Conservation (phyloP, 257 asterid species). For the Pogostemon cablin region DNA sequence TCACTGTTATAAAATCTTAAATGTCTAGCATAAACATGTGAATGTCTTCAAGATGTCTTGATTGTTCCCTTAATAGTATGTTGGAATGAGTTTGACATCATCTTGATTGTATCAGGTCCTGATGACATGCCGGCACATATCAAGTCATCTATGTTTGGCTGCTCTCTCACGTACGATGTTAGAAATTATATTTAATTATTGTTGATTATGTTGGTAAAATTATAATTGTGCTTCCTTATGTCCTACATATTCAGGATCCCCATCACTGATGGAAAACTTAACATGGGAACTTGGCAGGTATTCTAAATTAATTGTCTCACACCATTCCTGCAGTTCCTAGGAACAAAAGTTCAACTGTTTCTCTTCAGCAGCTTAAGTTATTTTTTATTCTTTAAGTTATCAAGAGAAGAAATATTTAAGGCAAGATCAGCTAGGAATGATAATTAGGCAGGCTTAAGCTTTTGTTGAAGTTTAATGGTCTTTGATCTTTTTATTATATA, state of each 20-base stretch:
- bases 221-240: background rate
- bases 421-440: background rate
- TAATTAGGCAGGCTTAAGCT: background rate
- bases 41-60: background rate
- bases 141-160: slow-evolving; percentile 98
- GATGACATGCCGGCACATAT: slow-evolving; percentile 99
- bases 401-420: background rate
- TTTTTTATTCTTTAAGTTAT: background rate
- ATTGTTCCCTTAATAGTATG: slow-evolving; percentile 12
- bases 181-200: slow-evolving; percentile 12
- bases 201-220: background rate
- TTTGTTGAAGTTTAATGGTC: background rate
- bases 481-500: too few relatives aligned
- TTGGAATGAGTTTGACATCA: slow-evolving; percentile 12
- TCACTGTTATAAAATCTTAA: background rate
- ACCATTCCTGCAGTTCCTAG: slow-evolving; percentile 8
- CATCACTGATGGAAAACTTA: slow-evolving; percentile 80
- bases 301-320: background rate
- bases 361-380: background rate
- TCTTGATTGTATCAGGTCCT: slow-evolving; percentile 68
- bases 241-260: slow-evolving; percentile 72
- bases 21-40: slow-evolving; percentile 4
- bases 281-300: slow-evolving; percentile 99
- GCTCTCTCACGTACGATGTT: slow-evolving; percentile 68
- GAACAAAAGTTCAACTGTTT: background rate